Evolutionary conservation across 2,329 filamentous ascomycete species (phyloP).

Genomic region (Fusarium chuoi): DNA sequence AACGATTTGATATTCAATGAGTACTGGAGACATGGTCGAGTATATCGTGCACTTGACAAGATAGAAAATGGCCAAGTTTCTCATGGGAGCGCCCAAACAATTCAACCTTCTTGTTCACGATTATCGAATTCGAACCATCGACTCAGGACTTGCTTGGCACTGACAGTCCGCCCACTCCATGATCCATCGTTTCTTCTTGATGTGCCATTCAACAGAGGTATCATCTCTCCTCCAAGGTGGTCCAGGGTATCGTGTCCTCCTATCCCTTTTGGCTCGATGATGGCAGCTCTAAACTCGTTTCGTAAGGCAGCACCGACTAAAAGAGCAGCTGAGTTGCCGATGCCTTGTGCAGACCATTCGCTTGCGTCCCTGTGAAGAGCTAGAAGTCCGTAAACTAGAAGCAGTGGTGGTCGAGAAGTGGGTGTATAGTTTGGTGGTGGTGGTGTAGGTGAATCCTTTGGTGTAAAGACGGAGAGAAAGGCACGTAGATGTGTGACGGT

Average conservation of each 20-base stretch:
- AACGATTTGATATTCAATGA: slow-evolving; percentile 9
- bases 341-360: slow-evolving; percentile 80
- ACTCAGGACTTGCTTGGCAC: slow-evolving; percentile 65
- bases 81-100: background rate
- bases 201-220: slow-evolving; percentile 72
- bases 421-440: slow-evolving; percentile 49
- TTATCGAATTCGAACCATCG: slow-evolving; percentile 68
- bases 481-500: slow-evolving; percentile 81
- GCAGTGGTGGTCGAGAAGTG: slow-evolving; percentile 48
- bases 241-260: slow-evolving; percentile 47
- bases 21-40: background rate
- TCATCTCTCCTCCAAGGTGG: slow-evolving; percentile 58
- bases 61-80: background rate
- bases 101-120: slow-evolving; percentile 3
- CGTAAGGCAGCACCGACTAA: slow-evolving; percentile 70
- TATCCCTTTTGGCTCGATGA: slow-evolving; percentile 58
- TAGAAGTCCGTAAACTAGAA: slow-evolving; percentile 74
- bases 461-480: slow-evolving; percentile 70
- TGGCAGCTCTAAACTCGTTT: slow-evolving; percentile 54
- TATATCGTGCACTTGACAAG: background rate
- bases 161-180: slow-evolving; percentile 69
- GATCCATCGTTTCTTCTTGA: slow-evolving; percentile 61
- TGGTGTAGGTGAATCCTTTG: slow-evolving; percentile 49
- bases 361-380: slow-evolving; percentile 73
- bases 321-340: slow-evolving; percentile 70